Evolutionary conservation across 192 early-diverging fungal species (phyloP), one percentile per base, ranked within the genome.

Genomic region (Backusella liffmaniae): DNA sequence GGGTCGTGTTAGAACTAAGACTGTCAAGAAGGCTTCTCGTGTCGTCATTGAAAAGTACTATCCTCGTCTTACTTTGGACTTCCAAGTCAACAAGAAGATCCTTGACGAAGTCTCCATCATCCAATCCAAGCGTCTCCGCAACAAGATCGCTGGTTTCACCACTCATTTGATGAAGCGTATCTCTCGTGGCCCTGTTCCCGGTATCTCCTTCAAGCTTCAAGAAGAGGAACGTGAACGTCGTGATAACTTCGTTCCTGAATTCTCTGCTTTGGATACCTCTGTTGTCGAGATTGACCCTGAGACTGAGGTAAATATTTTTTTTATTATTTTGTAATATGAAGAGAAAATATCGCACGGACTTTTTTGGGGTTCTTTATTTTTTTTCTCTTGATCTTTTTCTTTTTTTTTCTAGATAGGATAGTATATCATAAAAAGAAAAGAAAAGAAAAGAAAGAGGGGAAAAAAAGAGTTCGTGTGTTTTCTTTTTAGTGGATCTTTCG

Each of bases 1-100:
- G 95, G 96, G 96, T 93, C 95, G 96, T 87, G 96, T 99, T 84
- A 85, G 98, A 82, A 99, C 98, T 79, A 99, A 99, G 93, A 99
- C 98, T 85, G 96, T 98, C 86, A 99, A 99, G 95, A 98, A 96
- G 93, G 98, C 97, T 82, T 97, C 98, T 83, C 92, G 97, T 84
- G 96, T 98, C 86, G 90, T 99, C 85, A 99, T 99, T 86, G 98
- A 99, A 90, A 99, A 99, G 93, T 99, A 99, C 94, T 99, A 99
- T 89, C 97, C 98, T 74, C 89, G 96, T 82, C 94, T 99, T 76
- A 98, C 97, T 77, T 88, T 96, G 68, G 98, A 99, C 83, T 99
- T 99, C 93, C 96, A 99, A 88, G 97, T 96, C 91, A 99, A 99
- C 96, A 99, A 99, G 96, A 96, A 94, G 87, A 97, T 98, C 83